These are phyloP conservation scores for Pestalotiopsis sp. DNA, from an alignment of 2,329 filamentous ascomycete species.

Conservation along the genomic window DNA sequence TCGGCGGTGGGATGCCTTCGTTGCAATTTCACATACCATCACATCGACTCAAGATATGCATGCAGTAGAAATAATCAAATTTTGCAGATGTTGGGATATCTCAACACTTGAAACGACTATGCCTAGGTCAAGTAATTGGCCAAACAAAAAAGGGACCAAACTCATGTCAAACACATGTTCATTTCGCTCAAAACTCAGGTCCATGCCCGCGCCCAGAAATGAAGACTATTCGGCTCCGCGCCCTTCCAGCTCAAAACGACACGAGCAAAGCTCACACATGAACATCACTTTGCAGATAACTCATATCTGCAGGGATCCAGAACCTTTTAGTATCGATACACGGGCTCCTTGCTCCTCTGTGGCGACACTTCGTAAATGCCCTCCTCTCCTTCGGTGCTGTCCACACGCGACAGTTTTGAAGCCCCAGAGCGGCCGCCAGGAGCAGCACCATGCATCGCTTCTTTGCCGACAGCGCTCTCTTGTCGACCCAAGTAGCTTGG, in stretches of 20 bases:
- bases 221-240: not conserved
- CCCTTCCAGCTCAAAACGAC: not conserved
- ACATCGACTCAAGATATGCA: not conserved
- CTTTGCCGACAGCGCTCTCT: conserved; percentile 43
- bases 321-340: conserved; percentile 19
- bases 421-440: conserved; percentile 22
- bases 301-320: not conserved
- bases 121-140: not conserved
- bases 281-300: not conserved
- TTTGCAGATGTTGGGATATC: not conserved
- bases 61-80: not conserved
- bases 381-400: conserved; percentile 13
- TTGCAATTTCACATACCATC: not conserved
- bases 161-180: not conserved
- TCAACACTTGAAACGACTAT: not conserved
- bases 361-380: conserved; percentile 16
- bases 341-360: conserved; percentile 21
- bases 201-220: not conserved
- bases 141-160: not conserved
- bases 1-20: too few relatives aligned
- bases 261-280: not conserved
- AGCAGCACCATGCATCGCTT: conserved; percentile 43
- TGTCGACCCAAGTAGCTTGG: conserved; percentile 40
- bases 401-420: not conserved
- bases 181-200: not conserved